Evolutionary conservation across 768 basidiomycete species (phyloP).

Genomic region (Boletus tylopilopsis): DNA sequence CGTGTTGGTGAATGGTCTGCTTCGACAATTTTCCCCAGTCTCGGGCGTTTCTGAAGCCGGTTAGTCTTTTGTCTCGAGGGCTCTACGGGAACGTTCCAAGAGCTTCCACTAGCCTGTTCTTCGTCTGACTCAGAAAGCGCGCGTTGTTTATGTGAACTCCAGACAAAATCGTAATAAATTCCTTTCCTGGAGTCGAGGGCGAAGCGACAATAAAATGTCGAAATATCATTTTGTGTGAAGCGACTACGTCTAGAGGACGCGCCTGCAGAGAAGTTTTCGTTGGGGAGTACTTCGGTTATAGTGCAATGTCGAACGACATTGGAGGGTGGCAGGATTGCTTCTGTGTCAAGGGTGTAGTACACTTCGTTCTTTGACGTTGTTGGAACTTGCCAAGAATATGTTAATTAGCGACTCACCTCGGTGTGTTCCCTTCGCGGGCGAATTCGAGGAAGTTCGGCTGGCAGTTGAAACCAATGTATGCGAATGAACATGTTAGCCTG

Average conservation of each 20-base stretch:
- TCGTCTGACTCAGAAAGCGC: conserved; percentile 32
- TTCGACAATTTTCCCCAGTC: conserved; percentile 20
- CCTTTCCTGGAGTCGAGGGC: conserved; percentile 59
- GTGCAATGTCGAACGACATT: conserved; percentile 51
- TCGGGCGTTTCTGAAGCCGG: conserved; percentile 19
- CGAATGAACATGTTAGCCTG: conserved; percentile 48
- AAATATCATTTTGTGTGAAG: conserved; percentile 16
- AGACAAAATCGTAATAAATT: conserved; percentile 59
- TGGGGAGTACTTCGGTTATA: conserved; percentile 34
- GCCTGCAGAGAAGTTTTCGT: conserved; percentile 2
- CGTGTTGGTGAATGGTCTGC: conserved; percentile 18
- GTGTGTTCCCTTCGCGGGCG: conserved; percentile 57
- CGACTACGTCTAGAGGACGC: conserved; percentile 13
- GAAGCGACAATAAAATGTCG: conserved; percentile 50
- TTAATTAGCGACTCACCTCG: conserved; percentile 42
- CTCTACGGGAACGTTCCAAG: conserved; percentile 45
- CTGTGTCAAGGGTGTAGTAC: conserved; percentile 56
- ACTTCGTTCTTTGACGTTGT: conserved; percentile 59
- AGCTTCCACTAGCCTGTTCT: conserved; percentile 35
- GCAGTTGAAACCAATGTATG: conserved; percentile 76
- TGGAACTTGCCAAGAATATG: background rate
- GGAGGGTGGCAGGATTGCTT: conserved; percentile 47
- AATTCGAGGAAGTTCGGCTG: conserved; percentile 55
- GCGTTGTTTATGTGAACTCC: conserved; percentile 45
- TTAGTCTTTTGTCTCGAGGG: conserved; percentile 4